Evolutionary conservation across 2,329 filamentous ascomycete species (phyloP).

Genomic region (Stagonosporopsis tanaceti): DNA sequence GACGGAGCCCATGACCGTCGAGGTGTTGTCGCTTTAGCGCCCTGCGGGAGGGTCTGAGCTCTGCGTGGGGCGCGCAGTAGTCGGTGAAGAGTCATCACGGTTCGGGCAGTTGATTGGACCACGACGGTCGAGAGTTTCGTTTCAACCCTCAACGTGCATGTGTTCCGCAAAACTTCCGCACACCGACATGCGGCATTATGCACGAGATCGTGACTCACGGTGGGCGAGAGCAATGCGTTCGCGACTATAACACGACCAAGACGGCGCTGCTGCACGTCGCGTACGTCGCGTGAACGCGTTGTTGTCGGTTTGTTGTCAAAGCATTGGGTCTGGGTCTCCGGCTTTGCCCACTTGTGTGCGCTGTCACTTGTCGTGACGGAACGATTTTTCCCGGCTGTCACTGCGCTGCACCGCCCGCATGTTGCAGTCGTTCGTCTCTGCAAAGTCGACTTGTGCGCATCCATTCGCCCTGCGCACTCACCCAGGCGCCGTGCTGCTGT

Average conservation of each 20-base stretch:
- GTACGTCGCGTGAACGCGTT: slow-evolving; percentile 47
- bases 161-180: slow-evolving; percentile 13
- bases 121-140: slow-evolving; percentile 44
- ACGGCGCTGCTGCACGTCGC: slow-evolving; percentile 37
- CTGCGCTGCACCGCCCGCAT: slow-evolving; percentile 24
- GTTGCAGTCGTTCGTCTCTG: slow-evolving; percentile 17
- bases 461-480: slow-evolving; percentile 42
- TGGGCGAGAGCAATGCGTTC: slow-evolving; percentile 38
- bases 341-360: slow-evolving; percentile 39
- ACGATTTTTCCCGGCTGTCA: slow-evolving; percentile 33
- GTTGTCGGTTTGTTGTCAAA: slow-evolving; percentile 20
- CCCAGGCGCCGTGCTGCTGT: slow-evolving; percentile 37
- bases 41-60: slow-evolving; percentile 33
- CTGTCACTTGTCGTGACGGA: slow-evolving; percentile 20
- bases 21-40: slow-evolving; percentile 43
- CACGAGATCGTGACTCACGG: slow-evolving; percentile 47
- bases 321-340: slow-evolving; percentile 39
- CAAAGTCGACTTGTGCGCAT: slow-evolving; percentile 9
- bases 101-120: slow-evolving; percentile 38
- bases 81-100: slow-evolving; percentile 44
- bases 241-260: slow-evolving; percentile 50
- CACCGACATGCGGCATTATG: slow-evolving; percentile 30
- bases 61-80: slow-evolving; percentile 21
- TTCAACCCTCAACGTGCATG: slow-evolving; percentile 37
- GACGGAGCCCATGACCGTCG: slow-evolving; percentile 42